A percentile compares a stretch with the other conserved stretches of the same genome.
Evolutionary conservation across 106 monocot genomes (phyloP).

Genomic region (Amphibolis antarctica): DNA sequence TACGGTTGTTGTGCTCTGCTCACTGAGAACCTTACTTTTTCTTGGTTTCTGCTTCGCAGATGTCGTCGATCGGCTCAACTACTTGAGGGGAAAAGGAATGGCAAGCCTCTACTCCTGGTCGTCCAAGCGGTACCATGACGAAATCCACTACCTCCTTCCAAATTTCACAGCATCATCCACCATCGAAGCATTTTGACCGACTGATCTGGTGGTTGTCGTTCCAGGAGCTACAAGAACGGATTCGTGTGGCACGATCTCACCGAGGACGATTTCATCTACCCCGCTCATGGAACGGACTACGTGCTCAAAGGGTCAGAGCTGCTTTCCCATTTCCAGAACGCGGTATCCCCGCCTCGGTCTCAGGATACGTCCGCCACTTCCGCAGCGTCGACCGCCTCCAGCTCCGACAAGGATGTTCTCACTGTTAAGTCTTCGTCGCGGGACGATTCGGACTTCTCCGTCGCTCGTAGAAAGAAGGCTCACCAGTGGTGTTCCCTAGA

Average conservation of each 20-base stretch:
- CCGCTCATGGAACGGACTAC: slow-evolving; percentile 59
- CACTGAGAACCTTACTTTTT: neutral
- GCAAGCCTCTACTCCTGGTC: slow-evolving; percentile 77
- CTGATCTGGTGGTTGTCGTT: no score
- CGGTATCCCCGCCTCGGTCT: slow-evolving; percentile 5
- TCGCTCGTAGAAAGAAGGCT: slow-evolving; percentile 13
- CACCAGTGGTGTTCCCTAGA: slow-evolving; percentile 38
- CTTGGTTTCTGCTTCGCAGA: slow-evolving; percentile 18
- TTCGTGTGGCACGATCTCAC: slow-evolving; percentile 87
- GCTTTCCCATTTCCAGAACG: slow-evolving; percentile 1
- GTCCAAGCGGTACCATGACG: slow-evolving; percentile 43
- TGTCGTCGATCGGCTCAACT: slow-evolving; percentile 51
- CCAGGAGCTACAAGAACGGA: slow-evolving; percentile 79
- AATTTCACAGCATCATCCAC: no score
- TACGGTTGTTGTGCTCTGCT: neutral
- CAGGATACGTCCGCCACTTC: slow-evolving; percentile 9
- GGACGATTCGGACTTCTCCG: slow-evolving; percentile 9
- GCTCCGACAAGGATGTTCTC: slow-evolving; percentile 18
- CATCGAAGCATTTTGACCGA: no score
- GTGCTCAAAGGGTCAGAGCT: slow-evolving; percentile 82
- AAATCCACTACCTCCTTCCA: neutral
- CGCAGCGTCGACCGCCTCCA: slow-evolving; percentile 17
- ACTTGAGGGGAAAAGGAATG: slow-evolving; percentile 73
- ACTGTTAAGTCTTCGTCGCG: neutral
- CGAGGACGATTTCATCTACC: slow-evolving; percentile 63